phyloP scores from a whole-genome alignment of 305 asterid species.

The Ilex paraguariensis region DNA sequence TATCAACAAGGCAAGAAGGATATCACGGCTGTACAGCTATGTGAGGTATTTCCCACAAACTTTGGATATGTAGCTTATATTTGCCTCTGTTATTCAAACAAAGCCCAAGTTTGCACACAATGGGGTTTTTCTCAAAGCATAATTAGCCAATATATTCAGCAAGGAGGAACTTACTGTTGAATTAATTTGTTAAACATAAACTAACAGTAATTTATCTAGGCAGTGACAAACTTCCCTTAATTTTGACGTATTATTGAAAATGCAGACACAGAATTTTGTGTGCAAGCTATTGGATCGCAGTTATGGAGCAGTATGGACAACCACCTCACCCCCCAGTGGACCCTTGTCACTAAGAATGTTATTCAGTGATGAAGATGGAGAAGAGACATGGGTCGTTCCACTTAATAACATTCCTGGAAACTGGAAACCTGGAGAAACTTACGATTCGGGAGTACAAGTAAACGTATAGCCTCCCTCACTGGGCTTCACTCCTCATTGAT shows the following conservation, averaged over 20 bases:
- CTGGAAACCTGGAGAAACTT: constrained; percentile 73
- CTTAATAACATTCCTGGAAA: constrained; percentile 52
- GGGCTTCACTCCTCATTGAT: background rate
- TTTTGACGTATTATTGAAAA: background rate
- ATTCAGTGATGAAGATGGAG: constrained; percentile 55
- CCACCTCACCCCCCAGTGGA: constrained; percentile 65
- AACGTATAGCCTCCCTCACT: constrained; percentile 7
- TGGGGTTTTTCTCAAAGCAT: too few relatives aligned
- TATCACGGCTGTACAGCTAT: constrained; percentile 74
- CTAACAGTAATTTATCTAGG: too few relatives aligned
- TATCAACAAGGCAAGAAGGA: constrained; percentile 71
- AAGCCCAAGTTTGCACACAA: background rate
- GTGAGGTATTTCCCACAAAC: constrained; percentile 48
- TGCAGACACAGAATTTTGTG: constrained; percentile 53
- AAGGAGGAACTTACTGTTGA: too few relatives aligned
- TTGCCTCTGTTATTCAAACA: too few relatives aligned
- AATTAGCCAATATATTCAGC: too few relatives aligned
- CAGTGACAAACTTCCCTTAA: too few relatives aligned
- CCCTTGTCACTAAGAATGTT: constrained; percentile 73
- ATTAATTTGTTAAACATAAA: too few relatives aligned
- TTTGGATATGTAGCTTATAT: background rate
- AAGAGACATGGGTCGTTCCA: constrained; percentile 71
- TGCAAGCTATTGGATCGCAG: constrained; percentile 69
- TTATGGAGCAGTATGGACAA: constrained; percentile 77
- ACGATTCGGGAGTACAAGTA: constrained; percentile 77